Evolutionary conservation across 495 filamentous ascomycete species (phyloP).

Genomic region (Lasiosphaeris hirsuta): DNA sequence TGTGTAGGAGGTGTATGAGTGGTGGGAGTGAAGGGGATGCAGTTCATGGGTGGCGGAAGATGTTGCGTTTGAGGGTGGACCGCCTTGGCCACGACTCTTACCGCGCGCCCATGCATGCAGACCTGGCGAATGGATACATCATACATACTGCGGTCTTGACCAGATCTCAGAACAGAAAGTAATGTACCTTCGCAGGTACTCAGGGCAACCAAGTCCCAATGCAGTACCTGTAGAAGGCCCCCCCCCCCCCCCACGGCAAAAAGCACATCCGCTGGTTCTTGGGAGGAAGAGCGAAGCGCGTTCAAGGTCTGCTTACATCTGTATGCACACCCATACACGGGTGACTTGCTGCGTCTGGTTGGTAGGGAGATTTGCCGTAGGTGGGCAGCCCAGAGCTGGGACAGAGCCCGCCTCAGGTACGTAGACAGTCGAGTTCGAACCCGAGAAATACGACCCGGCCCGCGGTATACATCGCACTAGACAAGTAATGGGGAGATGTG

Average conservation of each 20-base stretch:
- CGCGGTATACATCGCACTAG: not conserved
- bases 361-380: not conserved
- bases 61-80: not conserved
- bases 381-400: not conserved
- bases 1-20: not conserved
- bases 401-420: not conserved
- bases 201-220: slow-evolving; percentile 18
- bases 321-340: too few species aligned
- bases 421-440: not conserved
- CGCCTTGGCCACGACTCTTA: not conserved
- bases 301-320: too few species aligned
- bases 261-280: too few species aligned
- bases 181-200: not conserved
- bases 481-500: too few species aligned
- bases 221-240: slow-evolving; percentile 19
- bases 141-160: not conserved
- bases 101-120: not conserved
- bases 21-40: too few species aligned
- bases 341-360: not conserved
- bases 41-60: not conserved
- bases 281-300: too few species aligned
- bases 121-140: not conserved
- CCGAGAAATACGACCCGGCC: slow-evolving; percentile 10
- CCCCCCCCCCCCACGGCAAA: too few species aligned
- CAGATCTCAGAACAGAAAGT: not conserved